Percentiles rank a stretch among this genome's conserved stretches.
These are phyloP conservation scores for Fraxinus ornus DNA, from an alignment of 305 asterid species.

Conservation along the genomic window DNA sequence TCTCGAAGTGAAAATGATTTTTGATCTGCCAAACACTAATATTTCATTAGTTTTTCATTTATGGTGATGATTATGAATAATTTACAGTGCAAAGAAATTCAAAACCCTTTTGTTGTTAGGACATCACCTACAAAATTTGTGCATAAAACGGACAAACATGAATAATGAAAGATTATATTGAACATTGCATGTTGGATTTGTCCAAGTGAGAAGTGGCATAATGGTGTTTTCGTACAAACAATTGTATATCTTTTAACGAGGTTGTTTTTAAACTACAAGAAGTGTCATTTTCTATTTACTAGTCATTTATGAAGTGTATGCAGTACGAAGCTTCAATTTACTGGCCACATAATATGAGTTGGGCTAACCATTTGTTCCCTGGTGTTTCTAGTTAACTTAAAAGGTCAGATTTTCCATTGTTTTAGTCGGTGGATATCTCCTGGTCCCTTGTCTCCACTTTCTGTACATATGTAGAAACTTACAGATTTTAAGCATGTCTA, in stretches of 20 bases:
- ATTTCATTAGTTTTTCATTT: not conserved
- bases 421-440: not conserved
- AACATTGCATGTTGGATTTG: not conserved
- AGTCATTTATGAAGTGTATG: not conserved
- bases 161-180: not conserved
- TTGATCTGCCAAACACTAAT: not conserved
- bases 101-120: not conserved
- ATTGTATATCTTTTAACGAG: not conserved
- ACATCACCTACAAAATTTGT: not conserved
- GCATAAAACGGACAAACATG: not conserved
- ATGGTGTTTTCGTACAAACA: not conserved
- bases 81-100: not conserved
- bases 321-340: not conserved
- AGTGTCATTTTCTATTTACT: not conserved
- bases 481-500: not conserved
- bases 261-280: not conserved
- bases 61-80: not conserved
- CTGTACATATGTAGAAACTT: not conserved
- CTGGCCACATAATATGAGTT: not conserved
- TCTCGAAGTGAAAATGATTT: not conserved
- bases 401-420: not conserved
- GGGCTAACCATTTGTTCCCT: not conserved
- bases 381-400: not conserved
- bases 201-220: not conserved
- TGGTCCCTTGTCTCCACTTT: not conserved